A percentile compares a stretch with the other conserved stretches of the same genome.
Conservation (phyloP, 306 rosid genomes). For the Cucurbita moschata region DNA sequence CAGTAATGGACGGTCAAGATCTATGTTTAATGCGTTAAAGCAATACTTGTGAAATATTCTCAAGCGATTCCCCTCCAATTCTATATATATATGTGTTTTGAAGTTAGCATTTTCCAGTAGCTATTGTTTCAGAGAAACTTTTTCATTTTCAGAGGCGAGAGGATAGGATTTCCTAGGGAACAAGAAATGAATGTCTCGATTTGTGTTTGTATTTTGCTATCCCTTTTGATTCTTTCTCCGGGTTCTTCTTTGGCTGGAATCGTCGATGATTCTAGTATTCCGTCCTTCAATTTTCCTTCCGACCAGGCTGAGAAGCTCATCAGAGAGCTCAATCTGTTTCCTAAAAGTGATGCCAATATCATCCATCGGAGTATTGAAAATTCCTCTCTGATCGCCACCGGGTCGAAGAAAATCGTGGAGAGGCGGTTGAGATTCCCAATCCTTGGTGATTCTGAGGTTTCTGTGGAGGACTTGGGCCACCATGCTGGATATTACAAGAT, state of each 20-base stretch:
- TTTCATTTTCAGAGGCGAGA: neutral
- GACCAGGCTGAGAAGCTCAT: slow-evolving; percentile 41
- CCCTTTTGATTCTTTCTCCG: slow-evolving; percentile 15
- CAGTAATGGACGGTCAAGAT: neutral
- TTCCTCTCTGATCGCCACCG: neutral
- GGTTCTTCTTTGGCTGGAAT: slow-evolving; percentile 14
- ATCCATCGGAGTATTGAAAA: slow-evolving; percentile 7
- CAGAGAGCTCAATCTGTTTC: slow-evolving; percentile 58
- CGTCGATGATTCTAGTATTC: slow-evolving; percentile 4
- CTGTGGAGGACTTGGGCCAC: slow-evolving; percentile 67
- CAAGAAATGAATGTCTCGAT: slow-evolving; percentile 18
- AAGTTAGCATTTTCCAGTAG: neutral
- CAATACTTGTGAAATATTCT: no score
- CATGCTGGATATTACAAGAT: slow-evolving; percentile 82
- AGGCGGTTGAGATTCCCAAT: slow-evolving; percentile 47
- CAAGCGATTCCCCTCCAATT: neutral
- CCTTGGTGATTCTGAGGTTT: slow-evolving; percentile 23
- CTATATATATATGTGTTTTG: neutral
- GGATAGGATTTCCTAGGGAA: neutral
- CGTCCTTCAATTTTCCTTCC: slow-evolving; percentile 27
- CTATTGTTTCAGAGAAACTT: neutral
- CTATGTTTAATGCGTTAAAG: neutral
- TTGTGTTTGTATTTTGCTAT: slow-evolving; percentile 7
- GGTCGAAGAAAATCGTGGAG: slow-evolving; percentile 43
- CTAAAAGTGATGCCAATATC: slow-evolving; percentile 44